phyloP scores from a whole-genome alignment of 768 basidiomycete species.

The Macrocybe gigantea region DNA sequence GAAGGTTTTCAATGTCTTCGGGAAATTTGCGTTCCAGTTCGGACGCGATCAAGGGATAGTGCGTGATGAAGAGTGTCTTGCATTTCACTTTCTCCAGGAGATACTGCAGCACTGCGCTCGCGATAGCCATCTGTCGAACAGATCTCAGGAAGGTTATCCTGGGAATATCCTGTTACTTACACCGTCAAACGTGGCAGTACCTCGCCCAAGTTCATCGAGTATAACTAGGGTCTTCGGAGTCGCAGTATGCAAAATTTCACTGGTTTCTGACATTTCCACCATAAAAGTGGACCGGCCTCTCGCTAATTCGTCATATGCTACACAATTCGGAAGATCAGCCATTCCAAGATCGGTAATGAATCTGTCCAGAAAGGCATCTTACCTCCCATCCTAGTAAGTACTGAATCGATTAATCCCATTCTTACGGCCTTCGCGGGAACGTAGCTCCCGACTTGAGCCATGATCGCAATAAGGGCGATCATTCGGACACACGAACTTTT shows the following conservation, averaged over 20 bases:
- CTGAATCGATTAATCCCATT: constrained; percentile 76
- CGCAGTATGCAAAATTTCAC: constrained; percentile 77
- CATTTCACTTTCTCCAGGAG: constrained; percentile 52
- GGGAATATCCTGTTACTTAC: constrained; percentile 22
- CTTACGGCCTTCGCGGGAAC: constrained; percentile 77
- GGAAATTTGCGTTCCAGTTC: constrained; percentile 59
- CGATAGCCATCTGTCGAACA: constrained; percentile 71
- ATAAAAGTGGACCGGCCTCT: constrained; percentile 92
- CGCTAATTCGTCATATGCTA: constrained; percentile 83
- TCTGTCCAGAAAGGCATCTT: constrained; percentile 11
- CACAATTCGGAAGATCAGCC: constrained; percentile 1
- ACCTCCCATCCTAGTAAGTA: constrained; percentile 91
- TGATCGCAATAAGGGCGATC: constrained; percentile 69
- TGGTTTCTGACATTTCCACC: constrained; percentile 95
- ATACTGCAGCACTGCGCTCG: constrained; percentile 72
- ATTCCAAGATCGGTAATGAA: background rate
- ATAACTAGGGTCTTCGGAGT: constrained; percentile 79
- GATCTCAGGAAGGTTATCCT: background rate
- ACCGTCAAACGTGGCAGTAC: constrained; percentile 92
- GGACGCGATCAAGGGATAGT: constrained; percentile 82
- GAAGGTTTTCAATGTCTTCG: constrained; percentile 62
- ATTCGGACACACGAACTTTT: constrained; percentile 84
- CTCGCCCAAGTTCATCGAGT: constrained; percentile 84
- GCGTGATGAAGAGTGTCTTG: constrained; percentile 90
- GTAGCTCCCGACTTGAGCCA: constrained; percentile 92